A percentile compares a stretch with the other conserved stretches of the same genome.
Evolutionary conservation across 495 filamentous ascomycete species (phyloP).

Genomic region (Penicillium cataractarum): DNA sequence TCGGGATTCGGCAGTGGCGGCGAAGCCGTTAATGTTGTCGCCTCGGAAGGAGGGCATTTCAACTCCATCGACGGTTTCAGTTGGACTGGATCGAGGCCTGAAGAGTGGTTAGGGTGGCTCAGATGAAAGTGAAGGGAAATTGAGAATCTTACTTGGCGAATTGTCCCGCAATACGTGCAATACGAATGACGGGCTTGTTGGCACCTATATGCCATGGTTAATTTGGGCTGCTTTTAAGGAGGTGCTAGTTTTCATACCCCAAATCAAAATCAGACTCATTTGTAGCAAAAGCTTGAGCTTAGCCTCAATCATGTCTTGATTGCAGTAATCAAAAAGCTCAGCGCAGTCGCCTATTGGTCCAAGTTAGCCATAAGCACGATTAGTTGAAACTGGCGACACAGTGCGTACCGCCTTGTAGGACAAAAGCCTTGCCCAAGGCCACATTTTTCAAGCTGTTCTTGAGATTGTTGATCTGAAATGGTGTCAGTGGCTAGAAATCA

Average conservation of each 20-base stretch:
- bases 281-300: conserved; percentile 96
- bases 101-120: conserved; percentile 14
- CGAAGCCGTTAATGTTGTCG: conserved; percentile 93
- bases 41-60: conserved; percentile 89
- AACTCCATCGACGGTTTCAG: conserved; percentile 76
- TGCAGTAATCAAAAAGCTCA: conserved; percentile 96
- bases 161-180: conserved; percentile 95
- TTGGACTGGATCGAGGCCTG: conserved; percentile 82
- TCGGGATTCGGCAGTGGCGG: conserved; percentile 60
- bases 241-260: conserved; percentile 21
- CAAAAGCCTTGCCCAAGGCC: conserved; percentile 88
- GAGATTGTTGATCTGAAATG: conserved; percentile 70
- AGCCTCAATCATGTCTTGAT: conserved; percentile 83
- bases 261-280: conserved; percentile 83
- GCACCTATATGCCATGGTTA: conserved; percentile 45
- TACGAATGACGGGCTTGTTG: conserved; percentile 92
- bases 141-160: conserved; percentile 70
- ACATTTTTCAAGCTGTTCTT: conserved; percentile 79
- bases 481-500: not conserved
- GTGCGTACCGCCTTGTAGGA: conserved; percentile 78
- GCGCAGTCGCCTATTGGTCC: conserved; percentile 74
- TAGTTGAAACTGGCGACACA: not conserved
- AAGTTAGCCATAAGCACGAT: conserved; percentile 1
- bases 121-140: not conserved
- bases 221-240: not conserved